A percentile compares a stretch with the other conserved stretches of the same genome.
Evolutionary conservation across 2,329 filamentous ascomycete genomes (phyloP).

Genomic region (Neopestalotiopsis rosae): DNA sequence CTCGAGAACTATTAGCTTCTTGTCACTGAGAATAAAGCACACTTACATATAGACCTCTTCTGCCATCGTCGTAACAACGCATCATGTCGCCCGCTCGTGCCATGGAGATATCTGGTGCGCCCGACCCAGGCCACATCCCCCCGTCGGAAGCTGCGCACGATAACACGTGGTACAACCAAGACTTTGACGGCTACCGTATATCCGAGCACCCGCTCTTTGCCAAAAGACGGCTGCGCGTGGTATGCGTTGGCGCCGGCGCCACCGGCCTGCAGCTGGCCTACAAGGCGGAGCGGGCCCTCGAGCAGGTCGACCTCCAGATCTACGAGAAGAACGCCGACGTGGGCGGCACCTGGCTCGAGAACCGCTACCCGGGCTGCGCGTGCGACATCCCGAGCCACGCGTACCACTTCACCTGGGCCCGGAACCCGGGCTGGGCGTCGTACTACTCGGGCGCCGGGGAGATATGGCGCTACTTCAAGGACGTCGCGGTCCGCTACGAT

Average conservation of each 20-base stretch:
- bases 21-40: neutral
- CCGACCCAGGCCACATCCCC: neutral
- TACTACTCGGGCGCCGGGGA: neutral
- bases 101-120: neutral
- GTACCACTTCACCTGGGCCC: conserved; percentile 9
- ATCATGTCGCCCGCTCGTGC: neutral
- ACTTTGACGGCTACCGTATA: conserved; percentile 9
- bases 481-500: neutral
- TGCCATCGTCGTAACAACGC: neutral
- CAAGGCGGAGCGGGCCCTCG: neutral
- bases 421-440: conserved; percentile 2
- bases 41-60: neutral
- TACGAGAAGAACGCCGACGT: conserved; percentile 15
- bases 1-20: neutral
- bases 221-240: neutral
- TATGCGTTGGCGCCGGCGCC: conserved; percentile 9
- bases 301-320: conserved; percentile 3
- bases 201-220: conserved; percentile 7
- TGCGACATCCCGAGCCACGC: conserved; percentile 12
- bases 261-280: conserved; percentile 4
- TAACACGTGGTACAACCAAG: conserved; percentile 9
- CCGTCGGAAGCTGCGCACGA: neutral
- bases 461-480: conserved; percentile 9
- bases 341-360: conserved; percentile 13
- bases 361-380: conserved; percentile 5